Base-by-base conservation (phyloP, 208 protist species). In the Trypanosoma congolense region DNA sequence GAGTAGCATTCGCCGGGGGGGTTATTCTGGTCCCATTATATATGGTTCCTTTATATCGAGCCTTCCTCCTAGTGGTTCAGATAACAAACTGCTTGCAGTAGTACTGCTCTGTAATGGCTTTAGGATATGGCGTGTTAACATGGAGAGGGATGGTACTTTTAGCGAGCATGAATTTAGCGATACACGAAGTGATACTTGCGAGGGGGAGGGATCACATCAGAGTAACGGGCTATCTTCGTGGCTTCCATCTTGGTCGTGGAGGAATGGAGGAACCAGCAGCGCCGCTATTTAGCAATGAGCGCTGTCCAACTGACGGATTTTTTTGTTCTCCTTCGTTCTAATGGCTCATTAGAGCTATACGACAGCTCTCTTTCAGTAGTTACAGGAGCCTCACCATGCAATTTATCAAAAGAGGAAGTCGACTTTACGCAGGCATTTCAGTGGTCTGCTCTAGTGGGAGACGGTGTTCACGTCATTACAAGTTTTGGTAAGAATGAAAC, bases 301-400 rank as follows among this genome's bases (percentile, higher is more conserved):
- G 67, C 83, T n/a, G 79, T 94, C 14, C 77, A 81, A 59, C 61
- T 75, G 25, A 79, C 65, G 18, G 29, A 65, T 1, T 80, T 68
- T 42, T 42, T 91, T n/a, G 63, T 56, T 21, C 40, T 91, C 30
- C 69, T 85, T 3, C 78, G 77, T n/a, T 80, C 65, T 58, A 81
- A 73, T 45, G 87, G 87, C 19, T 65, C 74, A 57, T 26, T 91
- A 9, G 75, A 89, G 60, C 41, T 91, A 24, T 85, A 86, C 52
- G 64, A 80, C 38, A 31, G 49, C 31, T 43, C 57, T 14, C 30
- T 85, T 51, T 21, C 25, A 21, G 42, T 68, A 21, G 35, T 67
- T 9, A 26, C 52, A 53, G 16, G 62, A 12, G 69, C 65, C 38
- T 66, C 76, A 0, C 58, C 70, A 10, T 77, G 78, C 51, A 25